Evolutionary conservation across 2,329 filamentous ascomycete genomes (phyloP), one percentile per base, ranked within the genome.

Genomic region (Aspergillus novofumigatus): DNA sequence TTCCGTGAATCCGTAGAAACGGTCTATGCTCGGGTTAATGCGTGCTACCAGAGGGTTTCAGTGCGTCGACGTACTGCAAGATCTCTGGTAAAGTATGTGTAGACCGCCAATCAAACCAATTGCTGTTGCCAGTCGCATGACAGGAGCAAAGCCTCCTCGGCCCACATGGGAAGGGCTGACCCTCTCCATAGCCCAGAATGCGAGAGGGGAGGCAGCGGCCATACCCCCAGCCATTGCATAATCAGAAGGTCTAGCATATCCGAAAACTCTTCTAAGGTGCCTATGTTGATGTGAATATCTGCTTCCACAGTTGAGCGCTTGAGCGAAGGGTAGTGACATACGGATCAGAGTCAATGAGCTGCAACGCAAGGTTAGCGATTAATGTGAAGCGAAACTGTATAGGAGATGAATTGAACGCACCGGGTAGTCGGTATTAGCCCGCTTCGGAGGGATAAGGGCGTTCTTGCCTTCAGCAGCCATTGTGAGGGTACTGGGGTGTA

Each of bases 341-440:
- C 92, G 94, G 94, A 78, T 99, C 94, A 81, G 91, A 95, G 82
- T 99, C 94, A 78, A 99, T 97, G 80, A 97, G 89, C 94, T 99
- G 79, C 65, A 62, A 65, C 53, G 70, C 45, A 55, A 47, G 62
- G 57, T 66, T 63, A 65, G 67, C 66, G 58, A 53, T 44, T 38
- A 17, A 17, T 38, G 32, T 38, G 14, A 38, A 38, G 32, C 14
- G 32, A 38, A 14, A 17, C 8, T 6, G 32, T 23, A 44, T n/a
- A 10, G 49, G 23, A 32, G 35, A 49, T 54, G 32, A 6, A 25
- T 50, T 25, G 56, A 81, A 44, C 90, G 71, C 80, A 97, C 94
- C 58, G 93, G 93, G 75, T 90, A 97, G 59, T 94, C 88, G 68
- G 90, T 90, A 74, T 87, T 82, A 67, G 92, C 79, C 72, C 86